Evolutionary conservation across 768 basidiomycete genomes (phyloP).

Genomic region (Neoboletus subvelutipes): DNA sequence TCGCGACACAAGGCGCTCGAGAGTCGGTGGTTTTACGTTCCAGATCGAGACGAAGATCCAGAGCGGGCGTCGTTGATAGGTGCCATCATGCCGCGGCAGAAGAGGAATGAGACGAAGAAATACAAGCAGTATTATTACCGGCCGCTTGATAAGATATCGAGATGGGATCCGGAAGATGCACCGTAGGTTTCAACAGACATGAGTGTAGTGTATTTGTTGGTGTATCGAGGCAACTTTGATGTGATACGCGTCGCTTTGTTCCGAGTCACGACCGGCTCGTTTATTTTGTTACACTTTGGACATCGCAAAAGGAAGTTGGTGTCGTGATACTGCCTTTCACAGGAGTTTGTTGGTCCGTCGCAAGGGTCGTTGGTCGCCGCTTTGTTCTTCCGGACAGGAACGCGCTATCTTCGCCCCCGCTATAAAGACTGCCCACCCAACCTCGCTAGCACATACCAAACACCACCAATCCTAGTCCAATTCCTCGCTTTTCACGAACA

Average conservation of each 20-base stretch:
- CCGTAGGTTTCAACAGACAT: conserved; percentile 8
- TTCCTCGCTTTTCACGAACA: background rate
- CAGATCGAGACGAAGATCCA: conserved; percentile 66
- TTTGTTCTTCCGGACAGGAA: conserved; percentile 23
- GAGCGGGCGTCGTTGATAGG: conserved; percentile 67
- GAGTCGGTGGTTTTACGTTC: conserved; percentile 70
- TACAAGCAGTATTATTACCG: conserved; percentile 84
- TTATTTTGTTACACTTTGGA: conserved; percentile 6
- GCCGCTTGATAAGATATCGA: conserved; percentile 67
- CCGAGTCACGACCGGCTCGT: background rate
- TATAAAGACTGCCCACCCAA: conserved; percentile 20
- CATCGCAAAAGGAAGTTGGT: conserved; percentile 2
- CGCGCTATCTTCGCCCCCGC: conserved; percentile 3
- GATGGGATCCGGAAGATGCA: conserved; percentile 74
- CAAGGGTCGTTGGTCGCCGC: conserved; percentile 1
- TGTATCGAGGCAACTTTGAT: conserved; percentile 22
- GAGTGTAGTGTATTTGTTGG: conserved; percentile 4
- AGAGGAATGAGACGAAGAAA: conserved; percentile 76
- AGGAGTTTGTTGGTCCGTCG: conserved; percentile 14
- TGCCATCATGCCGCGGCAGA: conserved; percentile 75
- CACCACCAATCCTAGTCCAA: background rate
- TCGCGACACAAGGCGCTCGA: conserved; percentile 50
- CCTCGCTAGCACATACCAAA: background rate
- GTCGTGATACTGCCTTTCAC: conserved; percentile 17
- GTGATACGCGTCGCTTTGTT: conserved; percentile 1